Evolutionary conservation across 2,329 filamentous ascomycete genomes (phyloP).

Genomic region (Apiospora kogelbergensis): DNA sequence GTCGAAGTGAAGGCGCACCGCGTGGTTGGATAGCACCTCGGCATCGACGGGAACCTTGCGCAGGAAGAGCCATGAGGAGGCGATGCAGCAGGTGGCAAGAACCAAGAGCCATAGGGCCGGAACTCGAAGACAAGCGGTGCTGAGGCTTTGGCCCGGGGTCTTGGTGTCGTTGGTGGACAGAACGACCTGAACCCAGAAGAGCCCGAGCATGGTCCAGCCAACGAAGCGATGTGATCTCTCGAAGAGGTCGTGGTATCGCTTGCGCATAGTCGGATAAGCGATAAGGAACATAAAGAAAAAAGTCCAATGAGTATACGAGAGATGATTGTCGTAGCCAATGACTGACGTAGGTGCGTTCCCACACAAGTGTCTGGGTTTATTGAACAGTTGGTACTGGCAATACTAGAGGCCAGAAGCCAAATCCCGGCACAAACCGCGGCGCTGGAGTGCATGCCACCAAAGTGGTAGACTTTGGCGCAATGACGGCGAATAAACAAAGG

Average conservation of each 20-base stretch:
- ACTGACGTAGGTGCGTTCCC: conserved; percentile 23
- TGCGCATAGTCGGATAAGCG: conserved; percentile 63
- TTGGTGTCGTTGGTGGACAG: conserved; percentile 49
- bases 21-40: conserved; percentile 70
- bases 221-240: conserved; percentile 71
- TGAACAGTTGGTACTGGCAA: conserved; percentile 20
- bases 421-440: conserved; percentile 47
- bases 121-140: conserved; percentile 35
- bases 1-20: conserved; percentile 68
- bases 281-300: conserved; percentile 58
- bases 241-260: conserved; percentile 64
- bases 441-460: conserved; percentile 52
- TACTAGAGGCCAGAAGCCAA: conserved; percentile 43
- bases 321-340: conserved; percentile 45
- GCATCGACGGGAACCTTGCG: conserved; percentile 65
- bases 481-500: conserved; percentile 49
- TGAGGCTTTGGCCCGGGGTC: conserved; percentile 28
- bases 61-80: conserved; percentile 73
- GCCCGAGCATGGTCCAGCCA: conserved; percentile 65
- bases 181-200: conserved; percentile 66
- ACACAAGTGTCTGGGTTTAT: conserved; percentile 12
- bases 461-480: conserved; percentile 51
- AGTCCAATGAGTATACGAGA: conserved; percentile 58
- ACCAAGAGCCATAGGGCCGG: conserved; percentile 67
- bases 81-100: conserved; percentile 62